Evolutionary conservation across 2,329 filamentous ascomycete genomes (phyloP), one percentile per base, ranked within the genome.

Genomic region (Exophiala oligosperma): DNA sequence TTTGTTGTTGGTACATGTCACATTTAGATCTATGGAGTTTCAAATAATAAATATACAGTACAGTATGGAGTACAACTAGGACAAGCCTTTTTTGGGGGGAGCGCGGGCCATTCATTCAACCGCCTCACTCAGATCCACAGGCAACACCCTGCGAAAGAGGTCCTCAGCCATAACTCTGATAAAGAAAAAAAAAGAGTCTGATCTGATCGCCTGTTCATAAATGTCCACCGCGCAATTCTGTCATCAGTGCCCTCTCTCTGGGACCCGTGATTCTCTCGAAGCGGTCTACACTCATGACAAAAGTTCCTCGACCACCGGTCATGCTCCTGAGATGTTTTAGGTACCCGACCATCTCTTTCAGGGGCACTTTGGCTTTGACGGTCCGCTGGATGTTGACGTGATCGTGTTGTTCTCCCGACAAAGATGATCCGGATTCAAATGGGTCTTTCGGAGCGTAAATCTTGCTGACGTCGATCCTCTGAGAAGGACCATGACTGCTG

Each of bases 311-410:
- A 0, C 94, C 94, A 2, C 88, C 90, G 2, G 93, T 99, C 77
- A 96, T 82, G 74, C 91, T 92, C 52, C 94, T 81, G 63, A 99
- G 75, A 70, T 95, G 90, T 71, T 91, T 91, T 66, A 97, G 79
- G 73, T 97, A 99, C 43, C 93, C 90, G 37, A 97, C 87, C 91
- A 97, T 97, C 74, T 97, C 93, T 75, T 94, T 95, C 67, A 97
- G 80, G 32, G 94, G 94, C 28, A 97, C 93, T 68, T 90, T 86
- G 23, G 92, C 94, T 9, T 88, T 86, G 65, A 99, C 91, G 50
- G 88, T 81, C 56, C 81, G 73, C 57, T 85, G 83, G 32, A 80
- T 73, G 44, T 73, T 73, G 2, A 70, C 64, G 14, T 57, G 59
- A 12, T 63, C 59, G 67, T 72, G 66, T 48, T 66, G 59, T 35